A percentile compares a stretch with the other conserved stretches of the same genome.
Evolutionary conservation across 768 basidiomycete species (phyloP).

Genomic region (Russula compacta): DNA sequence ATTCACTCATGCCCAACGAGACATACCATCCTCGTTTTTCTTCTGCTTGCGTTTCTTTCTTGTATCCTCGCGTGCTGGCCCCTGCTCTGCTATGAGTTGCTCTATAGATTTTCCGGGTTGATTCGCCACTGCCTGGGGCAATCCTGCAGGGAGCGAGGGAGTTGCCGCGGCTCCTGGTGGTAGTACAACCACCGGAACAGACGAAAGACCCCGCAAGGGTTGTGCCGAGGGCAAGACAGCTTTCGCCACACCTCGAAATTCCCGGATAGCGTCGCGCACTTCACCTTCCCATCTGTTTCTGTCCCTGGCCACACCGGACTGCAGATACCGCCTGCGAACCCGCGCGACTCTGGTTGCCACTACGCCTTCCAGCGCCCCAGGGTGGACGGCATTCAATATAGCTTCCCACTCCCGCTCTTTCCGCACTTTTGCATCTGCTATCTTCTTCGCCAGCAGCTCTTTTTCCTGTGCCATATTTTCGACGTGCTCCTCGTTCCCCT

Average conservation of each 20-base stretch:
- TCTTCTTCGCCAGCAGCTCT: conserved; percentile 50
- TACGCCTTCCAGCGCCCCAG: conserved; percentile 40
- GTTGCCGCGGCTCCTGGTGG: conserved; percentile 1
- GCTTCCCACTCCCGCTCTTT: conserved; percentile 60
- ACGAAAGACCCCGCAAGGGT: neutral
- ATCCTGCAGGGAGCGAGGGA: conserved; percentile 19
- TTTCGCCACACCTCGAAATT: conserved; percentile 42
- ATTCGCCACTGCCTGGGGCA: conserved; percentile 35
- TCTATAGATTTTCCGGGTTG: conserved; percentile 45
- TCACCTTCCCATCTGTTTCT: conserved; percentile 54
- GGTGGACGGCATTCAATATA: conserved; percentile 47
- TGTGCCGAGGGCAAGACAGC: conserved; percentile 31
- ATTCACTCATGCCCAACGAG: neutral
- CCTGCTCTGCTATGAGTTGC: conserved; percentile 43
- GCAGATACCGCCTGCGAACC: conserved; percentile 49
- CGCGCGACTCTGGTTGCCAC: conserved; percentile 43
- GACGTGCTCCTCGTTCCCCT: conserved; percentile 21
- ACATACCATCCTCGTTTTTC: conserved; percentile 22
- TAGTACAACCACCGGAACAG: neutral
- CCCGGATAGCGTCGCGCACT: conserved; percentile 45
- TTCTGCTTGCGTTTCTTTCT: conserved; percentile 29
- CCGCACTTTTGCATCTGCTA: conserved; percentile 47
- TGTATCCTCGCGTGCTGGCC: conserved; percentile 32
- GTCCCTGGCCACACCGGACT: conserved; percentile 44
- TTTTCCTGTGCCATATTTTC: conserved; percentile 38